Base-by-base conservation (phyloP, 2,329 filamentous ascomycete species). In the Botrytis tulipae region DNA sequence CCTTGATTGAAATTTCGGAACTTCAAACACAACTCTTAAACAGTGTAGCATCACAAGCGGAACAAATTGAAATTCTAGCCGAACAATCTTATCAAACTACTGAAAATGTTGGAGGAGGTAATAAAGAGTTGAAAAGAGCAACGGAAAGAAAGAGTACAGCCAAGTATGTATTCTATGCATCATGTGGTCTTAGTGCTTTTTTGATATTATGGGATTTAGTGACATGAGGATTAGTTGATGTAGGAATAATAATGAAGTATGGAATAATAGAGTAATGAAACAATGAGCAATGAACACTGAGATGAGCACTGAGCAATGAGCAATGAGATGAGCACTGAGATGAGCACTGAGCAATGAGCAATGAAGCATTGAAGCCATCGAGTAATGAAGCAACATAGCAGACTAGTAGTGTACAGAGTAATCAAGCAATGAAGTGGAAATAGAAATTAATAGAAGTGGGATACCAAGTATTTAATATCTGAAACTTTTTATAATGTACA, bases 1-100 rank as follows among this genome's bases (percentile, higher is more conserved):
- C 94, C 0, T 87, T 99, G 9, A 83, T 97, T 5, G 96, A 99
- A 82, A 98, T 99, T 76, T 92, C 94, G 12, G 94, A 97, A 80
- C 86, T 99, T 70, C 96, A 99, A 82, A 93, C 93, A 72, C 91
- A 95, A 71, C 90, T 99, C 20, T 93, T 96, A 59, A 90, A 89
- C 78, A 97, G 98, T 80, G 87, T 99, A 35, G 88, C 91, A 57
- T 91, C 92, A 22, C 96, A 99, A 81, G 92, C 93, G 72, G 94
- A 93, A 73, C 92, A 96, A 78, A 97, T 99, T 76, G 92, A 94
- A 74, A 93, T 96, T 81, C 86, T 99, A 32, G 93, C 97, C 46
- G 86, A 91, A 61, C 95, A 99, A 82, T 94, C 94, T 2, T 88
- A 91, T 74, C 87, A 89, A 46, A 98, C 95, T 16, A 89, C 91